These are phyloP conservation scores for Colletotrichum euphorbiae DNA, from an alignment of 2,329 filamentous ascomycete genomes.

Conservation along the genomic window DNA sequence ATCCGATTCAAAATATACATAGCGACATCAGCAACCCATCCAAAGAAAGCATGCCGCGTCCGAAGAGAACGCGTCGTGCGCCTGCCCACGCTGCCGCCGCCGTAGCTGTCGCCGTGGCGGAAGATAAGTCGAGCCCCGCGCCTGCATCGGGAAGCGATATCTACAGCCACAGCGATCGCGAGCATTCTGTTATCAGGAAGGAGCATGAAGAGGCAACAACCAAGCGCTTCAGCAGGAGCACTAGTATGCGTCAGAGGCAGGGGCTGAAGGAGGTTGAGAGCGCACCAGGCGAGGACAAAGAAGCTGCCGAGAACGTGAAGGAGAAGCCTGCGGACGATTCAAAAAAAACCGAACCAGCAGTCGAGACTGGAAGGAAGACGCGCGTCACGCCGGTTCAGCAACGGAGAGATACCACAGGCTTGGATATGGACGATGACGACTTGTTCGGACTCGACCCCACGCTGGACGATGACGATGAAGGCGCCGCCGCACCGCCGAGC, in stretches of 20 bases:
- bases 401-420: constrained; percentile 57
- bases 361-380: constrained; percentile 53
- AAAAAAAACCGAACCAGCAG: constrained; percentile 48
- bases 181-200: constrained; percentile 45
- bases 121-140: constrained; percentile 29
- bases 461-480: constrained; percentile 56
- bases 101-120: constrained; percentile 27
- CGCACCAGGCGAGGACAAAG: constrained; percentile 52
- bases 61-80: constrained; percentile 47
- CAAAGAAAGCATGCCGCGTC: constrained; percentile 46
- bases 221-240: constrained; percentile 39
- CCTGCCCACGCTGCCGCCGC: constrained; percentile 41
- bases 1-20: neutral
- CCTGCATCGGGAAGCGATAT: constrained; percentile 45
- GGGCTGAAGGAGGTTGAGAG: constrained; percentile 43
- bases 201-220: constrained; percentile 36
- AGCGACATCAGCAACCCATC: neutral
- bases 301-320: constrained; percentile 47
- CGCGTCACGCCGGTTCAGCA: constrained; percentile 49
- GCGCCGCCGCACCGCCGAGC: constrained; percentile 47
- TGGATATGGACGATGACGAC: constrained; percentile 60
- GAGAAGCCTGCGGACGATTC: constrained; percentile 42
- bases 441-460: constrained; percentile 56
- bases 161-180: constrained; percentile 51
- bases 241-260: constrained; percentile 35